Percentiles rank a stretch among this genome's conserved stretches.
Evolutionary conservation across 257 asterid species (phyloP).

Genomic region (Solanum commersonii): DNA sequence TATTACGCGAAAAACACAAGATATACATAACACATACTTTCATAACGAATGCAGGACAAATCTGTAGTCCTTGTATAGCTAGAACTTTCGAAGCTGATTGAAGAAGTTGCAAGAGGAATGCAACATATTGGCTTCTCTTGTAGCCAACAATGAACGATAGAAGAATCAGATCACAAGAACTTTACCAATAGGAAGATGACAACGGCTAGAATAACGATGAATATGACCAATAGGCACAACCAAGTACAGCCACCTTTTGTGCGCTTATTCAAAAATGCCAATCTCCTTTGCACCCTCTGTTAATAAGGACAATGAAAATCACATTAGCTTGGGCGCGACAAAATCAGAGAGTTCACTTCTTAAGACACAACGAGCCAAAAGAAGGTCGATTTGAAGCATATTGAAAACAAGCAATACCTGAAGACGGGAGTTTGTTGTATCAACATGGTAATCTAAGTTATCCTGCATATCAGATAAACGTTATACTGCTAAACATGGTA

Average conservation of each 20-base stretch:
- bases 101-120: neutral
- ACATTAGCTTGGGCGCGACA: neutral
- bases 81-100: neutral
- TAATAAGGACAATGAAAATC: neutral
- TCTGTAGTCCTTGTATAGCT: neutral
- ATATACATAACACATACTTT: neutral
- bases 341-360: neutral
- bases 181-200: neutral
- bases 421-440: slow-evolving; percentile 9
- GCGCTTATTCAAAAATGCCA: slow-evolving; percentile 9
- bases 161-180: neutral
- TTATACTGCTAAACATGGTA: neutral
- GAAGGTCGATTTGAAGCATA: neutral
- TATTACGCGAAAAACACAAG: neutral
- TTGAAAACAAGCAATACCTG: neutral
- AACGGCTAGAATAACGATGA: slow-evolving; percentile 1
- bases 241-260: slow-evolving; percentile 12
- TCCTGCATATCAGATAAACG: neutral
- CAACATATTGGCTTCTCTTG: neutral
- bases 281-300: slow-evolving; percentile 6
- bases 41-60: neutral
- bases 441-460: slow-evolving; percentile 8
- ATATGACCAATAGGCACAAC: slow-evolving; percentile 8
- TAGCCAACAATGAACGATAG: neutral
- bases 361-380: neutral